Percentiles rank a stretch among this genome's conserved stretches.
phyloP scores from a whole-genome alignment of 805 yeast species.

The Nakazawaea sp. region DNA sequence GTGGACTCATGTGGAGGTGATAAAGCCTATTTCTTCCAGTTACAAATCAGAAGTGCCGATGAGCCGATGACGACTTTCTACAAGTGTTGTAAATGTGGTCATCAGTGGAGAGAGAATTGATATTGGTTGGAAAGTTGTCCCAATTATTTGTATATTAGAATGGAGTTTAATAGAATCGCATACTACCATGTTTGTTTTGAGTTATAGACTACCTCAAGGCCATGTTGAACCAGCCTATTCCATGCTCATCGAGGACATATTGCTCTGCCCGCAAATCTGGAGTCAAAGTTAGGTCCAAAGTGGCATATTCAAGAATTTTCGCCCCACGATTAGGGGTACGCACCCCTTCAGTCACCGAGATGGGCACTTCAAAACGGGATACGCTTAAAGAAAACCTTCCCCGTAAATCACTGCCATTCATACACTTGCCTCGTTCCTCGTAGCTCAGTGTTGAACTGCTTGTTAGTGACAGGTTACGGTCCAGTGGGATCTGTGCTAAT shows the following conservation, averaged over 20 bases:
- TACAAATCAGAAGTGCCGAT: constrained; percentile 96
- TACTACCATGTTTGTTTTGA: too few species aligned
- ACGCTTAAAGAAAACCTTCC: background rate
- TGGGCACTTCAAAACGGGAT: too few species aligned
- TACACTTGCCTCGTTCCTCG: background rate
- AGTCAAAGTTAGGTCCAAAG: background rate
- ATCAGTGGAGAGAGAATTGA: constrained; percentile 95
- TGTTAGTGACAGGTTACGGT: background rate
- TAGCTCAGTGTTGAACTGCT: background rate
- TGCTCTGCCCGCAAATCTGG: background rate
- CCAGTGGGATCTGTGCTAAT: background rate
- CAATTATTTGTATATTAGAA: too few species aligned
- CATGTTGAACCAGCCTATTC: constrained; percentile 9
- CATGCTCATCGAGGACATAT: constrained; percentile 5
- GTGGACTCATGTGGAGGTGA: constrained; percentile 77
- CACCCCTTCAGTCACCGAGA: background rate
- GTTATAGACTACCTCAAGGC: too few species aligned
- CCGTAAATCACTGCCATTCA: background rate
- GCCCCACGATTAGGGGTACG: background rate
- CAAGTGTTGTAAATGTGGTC: constrained; percentile 87
- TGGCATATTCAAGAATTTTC: background rate
- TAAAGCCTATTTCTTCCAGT: constrained; percentile 93
- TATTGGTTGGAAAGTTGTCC: too few species aligned
- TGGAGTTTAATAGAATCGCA: too few species aligned
- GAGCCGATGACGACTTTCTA: constrained; percentile 99